phyloP scores from a whole-genome alignment of 1,284 basidiomycete species.

The Flammula alnicola region DNA sequence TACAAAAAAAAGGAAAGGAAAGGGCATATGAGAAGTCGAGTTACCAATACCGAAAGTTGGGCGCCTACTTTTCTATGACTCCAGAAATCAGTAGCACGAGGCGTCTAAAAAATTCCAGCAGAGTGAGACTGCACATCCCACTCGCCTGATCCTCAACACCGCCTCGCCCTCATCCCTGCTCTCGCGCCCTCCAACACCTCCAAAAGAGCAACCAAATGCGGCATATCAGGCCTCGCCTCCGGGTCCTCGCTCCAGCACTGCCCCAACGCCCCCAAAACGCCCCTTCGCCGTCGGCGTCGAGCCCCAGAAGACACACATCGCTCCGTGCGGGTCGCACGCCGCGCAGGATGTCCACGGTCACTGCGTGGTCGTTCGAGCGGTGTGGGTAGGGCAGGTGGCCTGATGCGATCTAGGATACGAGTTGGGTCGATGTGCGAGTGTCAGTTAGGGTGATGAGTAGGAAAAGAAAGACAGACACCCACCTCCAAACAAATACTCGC shows the following conservation, averaged over 20 bases:
- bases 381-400: conserved; percentile 54
- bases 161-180: no score
- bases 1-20: no score
- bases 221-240: conserved; percentile 35
- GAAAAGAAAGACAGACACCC: conserved; percentile 10
- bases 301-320: conserved; percentile 27
- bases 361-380: conserved; percentile 56
- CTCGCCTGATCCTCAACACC: no score
- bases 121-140: no score
- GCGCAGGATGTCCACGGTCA: conserved; percentile 55
- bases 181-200: no score
- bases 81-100: no score
- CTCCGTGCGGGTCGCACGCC: conserved; percentile 48
- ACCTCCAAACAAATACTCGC: conserved; percentile 63
- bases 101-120: no score
- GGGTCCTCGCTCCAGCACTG: conserved; percentile 47
- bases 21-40: no score
- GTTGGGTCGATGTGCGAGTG: background rate
- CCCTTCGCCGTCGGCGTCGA: conserved; percentile 28
- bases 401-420: conserved; percentile 47
- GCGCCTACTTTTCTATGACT: no score
- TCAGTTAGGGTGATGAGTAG: background rate
- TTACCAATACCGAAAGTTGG: no score
- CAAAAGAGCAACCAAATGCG: no score
- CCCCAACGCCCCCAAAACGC: conserved; percentile 46